Conservation (phyloP, 306 rosid species). For the Quillaja saponaria region DNA sequence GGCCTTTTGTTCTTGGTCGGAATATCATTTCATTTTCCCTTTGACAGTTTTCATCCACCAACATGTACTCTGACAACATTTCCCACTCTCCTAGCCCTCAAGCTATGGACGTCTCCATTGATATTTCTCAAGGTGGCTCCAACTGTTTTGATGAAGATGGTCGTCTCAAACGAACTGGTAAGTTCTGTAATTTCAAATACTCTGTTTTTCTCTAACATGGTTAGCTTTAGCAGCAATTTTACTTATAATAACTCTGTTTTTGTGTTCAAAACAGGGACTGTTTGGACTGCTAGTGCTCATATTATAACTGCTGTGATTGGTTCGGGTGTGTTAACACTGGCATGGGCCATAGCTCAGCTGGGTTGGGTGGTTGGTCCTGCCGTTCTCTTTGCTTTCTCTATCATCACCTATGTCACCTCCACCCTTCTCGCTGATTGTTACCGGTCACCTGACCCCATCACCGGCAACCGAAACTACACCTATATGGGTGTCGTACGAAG, state of each 20-base stretch:
- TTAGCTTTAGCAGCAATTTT: background rate
- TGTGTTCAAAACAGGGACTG: conserved; percentile 37
- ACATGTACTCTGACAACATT: conserved; percentile 16
- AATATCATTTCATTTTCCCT: no score
- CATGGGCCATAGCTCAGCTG: conserved; percentile 57
- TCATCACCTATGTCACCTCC: conserved; percentile 58
- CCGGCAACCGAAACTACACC: conserved; percentile 58
- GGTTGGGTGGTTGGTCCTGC: conserved; percentile 63
- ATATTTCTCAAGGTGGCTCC: conserved; percentile 51
- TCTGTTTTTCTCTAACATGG: background rate
- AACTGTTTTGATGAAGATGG: conserved; percentile 79
- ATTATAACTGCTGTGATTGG: conserved; percentile 65
- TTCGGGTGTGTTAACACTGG: conserved; percentile 57
- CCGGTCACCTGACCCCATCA: conserved; percentile 54
- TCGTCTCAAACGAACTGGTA: conserved; percentile 81
- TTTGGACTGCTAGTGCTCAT: conserved; percentile 63
- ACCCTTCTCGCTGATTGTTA: conserved; percentile 59
- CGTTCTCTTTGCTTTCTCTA: conserved; percentile 50
- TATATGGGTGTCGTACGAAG: conserved; percentile 61
- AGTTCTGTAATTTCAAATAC: background rate
- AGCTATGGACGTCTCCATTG: conserved; percentile 51
- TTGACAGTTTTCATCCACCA: no score
- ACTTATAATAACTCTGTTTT: background rate
- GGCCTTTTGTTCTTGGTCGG: no score
- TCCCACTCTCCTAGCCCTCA: conserved; percentile 43